Conservation (phyloP, 2,329 filamentous ascomycete genomes). For the Aspergillus caelatus region DNA sequence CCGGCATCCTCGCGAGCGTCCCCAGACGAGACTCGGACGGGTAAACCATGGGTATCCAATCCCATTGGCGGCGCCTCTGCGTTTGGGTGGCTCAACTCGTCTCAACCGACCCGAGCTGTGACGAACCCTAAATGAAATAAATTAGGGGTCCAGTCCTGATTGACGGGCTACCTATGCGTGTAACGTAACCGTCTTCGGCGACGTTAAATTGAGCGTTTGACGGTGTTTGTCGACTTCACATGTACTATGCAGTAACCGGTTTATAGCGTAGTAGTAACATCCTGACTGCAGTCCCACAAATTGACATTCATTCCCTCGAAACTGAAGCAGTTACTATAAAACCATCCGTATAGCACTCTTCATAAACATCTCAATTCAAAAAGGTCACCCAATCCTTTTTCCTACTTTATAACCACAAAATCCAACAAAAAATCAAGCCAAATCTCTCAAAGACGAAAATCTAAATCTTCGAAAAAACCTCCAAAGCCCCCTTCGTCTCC, state of each 20-base stretch:
- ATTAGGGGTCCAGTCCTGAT: constrained; percentile 20
- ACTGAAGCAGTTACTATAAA: neutral
- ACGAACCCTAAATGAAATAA: constrained; percentile 28
- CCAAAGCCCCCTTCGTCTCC: constrained; percentile 70
- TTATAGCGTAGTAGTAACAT: constrained; percentile 16
- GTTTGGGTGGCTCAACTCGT: constrained; percentile 82
- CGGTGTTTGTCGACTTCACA: neutral
- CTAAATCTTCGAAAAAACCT: constrained; percentile 65
- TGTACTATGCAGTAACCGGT: constrained; percentile 16
- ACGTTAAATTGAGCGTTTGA: neutral
- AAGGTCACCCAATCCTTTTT: neutral
- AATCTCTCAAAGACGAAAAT: too few relatives aligned
- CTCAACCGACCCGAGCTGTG: constrained; percentile 23
- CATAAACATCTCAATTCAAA: neutral
- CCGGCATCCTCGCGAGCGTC: constrained; percentile 24
- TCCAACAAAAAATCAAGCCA: neutral
- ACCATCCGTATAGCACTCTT: neutral
- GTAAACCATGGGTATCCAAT: constrained; percentile 67
- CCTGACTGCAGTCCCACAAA: neutral
- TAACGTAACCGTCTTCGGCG: neutral
- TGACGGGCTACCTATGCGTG: neutral
- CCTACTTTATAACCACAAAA: neutral
- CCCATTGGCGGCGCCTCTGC: constrained; percentile 90
- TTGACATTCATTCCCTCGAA: neutral
- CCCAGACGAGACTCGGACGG: constrained; percentile 33